phyloP scores from a whole-genome alignment of 108 stramenopile genomes.

The Fragilaria crotonensis region DNA sequence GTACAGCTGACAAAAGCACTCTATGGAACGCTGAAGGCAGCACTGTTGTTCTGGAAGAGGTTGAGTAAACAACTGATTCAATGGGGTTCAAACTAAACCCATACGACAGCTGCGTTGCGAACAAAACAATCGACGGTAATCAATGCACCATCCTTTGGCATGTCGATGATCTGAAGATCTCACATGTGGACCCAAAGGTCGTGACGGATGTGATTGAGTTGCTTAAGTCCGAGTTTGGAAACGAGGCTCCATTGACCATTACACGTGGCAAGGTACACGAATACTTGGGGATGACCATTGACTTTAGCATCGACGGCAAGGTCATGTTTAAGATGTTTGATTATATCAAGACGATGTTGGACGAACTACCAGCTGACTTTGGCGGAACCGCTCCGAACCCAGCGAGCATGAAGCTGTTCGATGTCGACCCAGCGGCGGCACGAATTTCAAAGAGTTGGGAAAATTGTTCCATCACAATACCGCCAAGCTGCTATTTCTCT shows the following conservation, averaged over 20 bases:
- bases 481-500: slow-evolving; percentile 17
- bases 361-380: slow-evolving; percentile 11
- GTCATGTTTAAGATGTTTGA: slow-evolving; percentile 12
- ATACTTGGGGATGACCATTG: slow-evolving; percentile 33
- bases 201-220: slow-evolving; percentile 2
- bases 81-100: slow-evolving; percentile 30
- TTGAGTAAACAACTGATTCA: neutral
- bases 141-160: slow-evolving; percentile 23
- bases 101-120: slow-evolving; percentile 38
- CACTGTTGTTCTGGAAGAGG: slow-evolving; percentile 15
- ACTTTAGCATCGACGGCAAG: slow-evolving; percentile 3
- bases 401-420: slow-evolving; percentile 27
- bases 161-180: slow-evolving; percentile 29
- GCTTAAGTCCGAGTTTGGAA: slow-evolving; percentile 12
- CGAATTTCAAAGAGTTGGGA: neutral
- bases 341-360: slow-evolving; percentile 9
- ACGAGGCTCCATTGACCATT: slow-evolving; percentile 6
- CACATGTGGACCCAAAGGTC: slow-evolving; percentile 12
- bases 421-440: slow-evolving; percentile 11
- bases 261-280: slow-evolving; percentile 21
- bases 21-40: slow-evolving; percentile 16
- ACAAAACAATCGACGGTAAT: slow-evolving; percentile 11
- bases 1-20: slow-evolving; percentile 16
- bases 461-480: neutral
- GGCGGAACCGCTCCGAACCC: slow-evolving; percentile 13